Percentiles rank a stretch among this genome's conserved stretches.
phyloP scores from a whole-genome alignment of 495 filamentous ascomycete genomes.

The Elaphomyces granulatus region DNA sequence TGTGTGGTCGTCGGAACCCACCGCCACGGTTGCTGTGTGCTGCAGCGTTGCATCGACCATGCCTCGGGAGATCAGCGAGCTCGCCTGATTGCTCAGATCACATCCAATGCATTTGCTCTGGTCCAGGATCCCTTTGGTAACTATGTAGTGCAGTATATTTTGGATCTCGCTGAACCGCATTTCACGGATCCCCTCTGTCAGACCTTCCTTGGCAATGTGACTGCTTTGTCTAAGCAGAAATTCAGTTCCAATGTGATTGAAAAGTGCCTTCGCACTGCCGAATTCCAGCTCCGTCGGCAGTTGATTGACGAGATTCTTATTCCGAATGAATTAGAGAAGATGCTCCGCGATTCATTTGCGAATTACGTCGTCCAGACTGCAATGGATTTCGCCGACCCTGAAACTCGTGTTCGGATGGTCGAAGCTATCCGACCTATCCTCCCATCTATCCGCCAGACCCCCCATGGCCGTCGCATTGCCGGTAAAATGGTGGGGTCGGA shows the following conservation, averaged over 20 bases:
- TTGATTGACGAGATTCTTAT: conserved; percentile 73
- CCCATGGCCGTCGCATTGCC: conserved; percentile 83
- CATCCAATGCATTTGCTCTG: conserved; percentile 60
- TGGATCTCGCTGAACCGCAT: conserved; percentile 68
- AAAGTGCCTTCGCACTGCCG: conserved; percentile 81
- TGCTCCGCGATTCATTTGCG: conserved; percentile 80
- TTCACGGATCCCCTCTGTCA: conserved; percentile 78
- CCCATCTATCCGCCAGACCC: conserved; percentile 67
- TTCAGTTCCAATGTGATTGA: conserved; percentile 99
- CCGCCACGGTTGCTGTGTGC: conserved; percentile 93
- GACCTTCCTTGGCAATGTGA: conserved; percentile 60
- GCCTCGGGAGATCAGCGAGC: conserved; percentile 79
- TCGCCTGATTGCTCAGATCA: conserved; percentile 75
- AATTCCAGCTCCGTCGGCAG: conserved; percentile 50
- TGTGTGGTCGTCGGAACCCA: conserved; percentile 91
- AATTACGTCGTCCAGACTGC: conserved; percentile 99
- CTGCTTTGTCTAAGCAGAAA: conserved; percentile 80
- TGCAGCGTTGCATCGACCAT: conserved; percentile 96
- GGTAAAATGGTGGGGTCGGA: conserved; percentile 54
- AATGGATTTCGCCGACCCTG: conserved; percentile 63
- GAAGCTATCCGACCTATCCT: conserved; percentile 74
- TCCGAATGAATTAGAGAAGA: conserved; percentile 62
- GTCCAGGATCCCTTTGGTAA: conserved; percentile 97
- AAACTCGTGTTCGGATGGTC: conserved; percentile 56
- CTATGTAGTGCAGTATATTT: conserved; percentile 96